Evolutionary conservation across 2,329 filamentous ascomycete species (phyloP).

Genomic region (Verticillium nubilum): DNA sequence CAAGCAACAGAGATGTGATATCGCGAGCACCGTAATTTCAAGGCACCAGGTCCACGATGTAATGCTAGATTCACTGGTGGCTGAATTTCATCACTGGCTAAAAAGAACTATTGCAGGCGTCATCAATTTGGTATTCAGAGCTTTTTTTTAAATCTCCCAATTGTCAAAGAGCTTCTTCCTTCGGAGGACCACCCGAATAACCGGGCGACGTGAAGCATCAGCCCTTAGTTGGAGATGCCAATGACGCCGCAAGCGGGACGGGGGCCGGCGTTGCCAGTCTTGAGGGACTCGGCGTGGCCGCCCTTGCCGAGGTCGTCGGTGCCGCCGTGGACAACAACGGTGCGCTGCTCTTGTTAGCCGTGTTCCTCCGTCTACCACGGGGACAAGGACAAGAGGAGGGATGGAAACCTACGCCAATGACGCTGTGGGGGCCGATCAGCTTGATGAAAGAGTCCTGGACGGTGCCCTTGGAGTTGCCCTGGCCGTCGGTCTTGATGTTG

Average conservation of each 20-base stretch:
- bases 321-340: conserved; percentile 88
- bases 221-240: conserved; percentile 72
- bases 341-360: conserved; percentile 55
- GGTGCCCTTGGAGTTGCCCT: conserved; percentile 84
- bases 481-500: conserved; percentile 91
- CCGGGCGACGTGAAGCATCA: neutral
- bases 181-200: neutral
- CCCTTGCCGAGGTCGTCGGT: conserved; percentile 97
- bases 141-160: neutral
- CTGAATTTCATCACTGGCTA: neutral
- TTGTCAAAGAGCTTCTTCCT: neutral
- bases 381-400: neutral
- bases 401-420: conserved; percentile 69
- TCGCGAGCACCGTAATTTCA: no score
- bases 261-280: conserved; percentile 92
- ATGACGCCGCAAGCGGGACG: conserved; percentile 97
- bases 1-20: no score
- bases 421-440: conserved; percentile 91
- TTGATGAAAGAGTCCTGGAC: conserved; percentile 80
- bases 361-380: neutral
- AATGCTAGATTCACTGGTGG: no score
- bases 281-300: conserved; percentile 89
- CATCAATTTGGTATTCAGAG: neutral
- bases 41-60: no score
- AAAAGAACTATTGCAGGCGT: neutral